Conservation (phyloP, 441 rosid genomes). For the Pelargonium citronellum region DNA sequence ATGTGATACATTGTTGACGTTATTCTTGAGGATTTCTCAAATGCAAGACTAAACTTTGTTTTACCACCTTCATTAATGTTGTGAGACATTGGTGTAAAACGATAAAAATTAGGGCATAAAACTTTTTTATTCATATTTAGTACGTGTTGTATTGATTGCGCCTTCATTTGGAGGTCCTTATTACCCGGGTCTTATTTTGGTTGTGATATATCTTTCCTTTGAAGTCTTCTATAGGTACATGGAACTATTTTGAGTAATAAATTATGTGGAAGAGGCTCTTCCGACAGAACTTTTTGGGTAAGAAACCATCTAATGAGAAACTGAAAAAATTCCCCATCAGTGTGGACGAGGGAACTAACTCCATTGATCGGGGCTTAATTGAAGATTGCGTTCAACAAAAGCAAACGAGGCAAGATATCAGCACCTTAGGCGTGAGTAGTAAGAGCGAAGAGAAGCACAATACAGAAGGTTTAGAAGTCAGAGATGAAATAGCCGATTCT, state of each 20-base stretch:
- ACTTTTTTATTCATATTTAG: too few relatives aligned
- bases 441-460: background rate
- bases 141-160: too few relatives aligned
- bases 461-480: background rate
- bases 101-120: too few relatives aligned
- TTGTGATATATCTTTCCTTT: background rate
- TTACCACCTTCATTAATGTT: too few relatives aligned
- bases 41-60: too few relatives aligned
- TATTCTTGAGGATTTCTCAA: too few relatives aligned
- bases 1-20: too few relatives aligned
- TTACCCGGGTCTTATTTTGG: background rate
- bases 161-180: too few relatives aligned
- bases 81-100: too few relatives aligned
- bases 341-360: background rate
- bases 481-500: background rate
- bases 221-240: background rate
- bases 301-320: slow-evolving; percentile 10
- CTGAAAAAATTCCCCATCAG: background rate
- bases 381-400: background rate
- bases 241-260: background rate
- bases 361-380: slow-evolving; percentile 1
- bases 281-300: slow-evolving; percentile 6
- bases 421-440: background rate
- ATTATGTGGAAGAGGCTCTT: slow-evolving; percentile 1
- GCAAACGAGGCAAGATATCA: background rate